Evolutionary conservation across 768 basidiomycete species (phyloP), one percentile per base, ranked within the genome.

Genomic region (Boletus fagicola): DNA sequence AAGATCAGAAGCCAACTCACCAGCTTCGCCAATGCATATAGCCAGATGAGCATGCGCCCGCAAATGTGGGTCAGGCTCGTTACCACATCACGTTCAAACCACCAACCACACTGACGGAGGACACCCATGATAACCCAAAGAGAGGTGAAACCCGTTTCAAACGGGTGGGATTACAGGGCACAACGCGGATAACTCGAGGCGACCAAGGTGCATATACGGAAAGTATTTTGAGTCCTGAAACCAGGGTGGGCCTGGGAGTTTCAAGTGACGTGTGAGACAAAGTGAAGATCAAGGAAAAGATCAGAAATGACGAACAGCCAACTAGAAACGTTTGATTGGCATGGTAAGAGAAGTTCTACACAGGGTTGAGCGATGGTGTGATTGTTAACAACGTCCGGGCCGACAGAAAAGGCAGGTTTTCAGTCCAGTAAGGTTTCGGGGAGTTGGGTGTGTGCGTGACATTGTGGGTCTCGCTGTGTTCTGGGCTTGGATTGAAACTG

Each of bases 101-200:
- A 46, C 45, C 38, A 43, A 52, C 20, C 39, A n/a, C 55, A 49
- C 49, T 18, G 43, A 54, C 22, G 36, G 20, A 42, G 44, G 39
- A 40, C n/a, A 55, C 20, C 45, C 55, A 60, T n/a, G 43, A 51
- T 35, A 38, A 33, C 44, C 51, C n/a, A n/a, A 57, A 31, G 53
- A 44, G 43, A 36, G 65, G 52, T n/a, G 49, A 67, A 54, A 42
- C 46, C 30, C 22, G 38, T 42, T 44, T 56, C 18, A 39, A 52
- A 53, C 30, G 50, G 42, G 44, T n/a, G 33, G 28, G 49, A 54
- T 35, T 30, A 35, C 36, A 50, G 35, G 18, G 15, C 5, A 42
- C 57, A 68, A 67, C 20, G 67, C 54, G 66, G 61, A 65, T 38
- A 13, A 60, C 66, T 65, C 61, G 61, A 67, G 66, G 66, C 53